Percentiles rank a stretch among this genome's conserved stretches.
These are phyloP conservation scores for Puya raimondii DNA, from an alignment of 176 grass and related monocot species.

Conservation along the genomic window DNA sequence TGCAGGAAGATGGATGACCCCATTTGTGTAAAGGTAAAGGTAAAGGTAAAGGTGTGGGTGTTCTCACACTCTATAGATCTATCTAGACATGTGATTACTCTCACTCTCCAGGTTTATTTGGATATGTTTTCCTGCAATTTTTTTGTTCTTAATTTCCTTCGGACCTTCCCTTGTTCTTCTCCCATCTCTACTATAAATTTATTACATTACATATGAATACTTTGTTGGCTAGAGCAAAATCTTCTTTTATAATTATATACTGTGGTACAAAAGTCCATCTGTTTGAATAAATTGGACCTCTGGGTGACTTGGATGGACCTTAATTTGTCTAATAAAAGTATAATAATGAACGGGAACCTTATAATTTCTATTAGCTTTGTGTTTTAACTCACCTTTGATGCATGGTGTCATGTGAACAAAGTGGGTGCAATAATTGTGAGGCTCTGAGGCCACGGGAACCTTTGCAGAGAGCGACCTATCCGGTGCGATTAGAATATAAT, in stretches of 20 bases:
- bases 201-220: background rate
- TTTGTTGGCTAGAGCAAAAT: background rate
- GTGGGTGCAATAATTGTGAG: constrained; percentile 12
- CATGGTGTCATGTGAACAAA: constrained; percentile 9
- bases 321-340: background rate
- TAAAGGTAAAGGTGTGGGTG: background rate
- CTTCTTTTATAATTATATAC: background rate
- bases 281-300: background rate
- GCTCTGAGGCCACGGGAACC: background rate
- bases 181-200: too few species aligned
- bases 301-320: background rate
- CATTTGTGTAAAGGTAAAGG: background rate
- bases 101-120: background rate
- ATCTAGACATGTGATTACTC: too few species aligned
- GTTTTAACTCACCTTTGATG: background rate
- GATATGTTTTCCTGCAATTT: background rate
- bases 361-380: background rate
- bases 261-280: background rate
- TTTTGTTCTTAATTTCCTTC: background rate
- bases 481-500: background rate
- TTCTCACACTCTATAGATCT: too few species aligned
- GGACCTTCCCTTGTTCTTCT: too few species aligned
- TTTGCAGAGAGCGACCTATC: background rate
- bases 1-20: background rate
- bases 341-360: too few species aligned